phyloP scores from a whole-genome alignment of 1,139 yeast genomes.

The Lodderomyces parapsilosis region DNA sequence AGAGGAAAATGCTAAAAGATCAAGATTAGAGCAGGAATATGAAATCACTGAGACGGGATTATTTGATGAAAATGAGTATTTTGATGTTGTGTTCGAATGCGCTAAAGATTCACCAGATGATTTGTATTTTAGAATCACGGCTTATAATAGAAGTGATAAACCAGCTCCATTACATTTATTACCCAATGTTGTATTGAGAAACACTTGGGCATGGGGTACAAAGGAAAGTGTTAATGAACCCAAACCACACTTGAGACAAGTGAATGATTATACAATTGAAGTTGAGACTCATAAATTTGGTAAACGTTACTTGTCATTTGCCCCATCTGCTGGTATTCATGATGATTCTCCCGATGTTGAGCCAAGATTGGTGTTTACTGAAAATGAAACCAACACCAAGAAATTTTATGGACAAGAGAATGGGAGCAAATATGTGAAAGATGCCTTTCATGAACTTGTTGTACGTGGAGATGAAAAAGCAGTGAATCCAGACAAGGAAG shows the following conservation, averaged over 20 bases:
- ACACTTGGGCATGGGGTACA: constrained; percentile 91
- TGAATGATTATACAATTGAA: constrained; percentile 50
- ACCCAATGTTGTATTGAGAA: constrained; percentile 85
- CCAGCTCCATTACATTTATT: constrained; percentile 85
- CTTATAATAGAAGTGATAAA: constrained; percentile 79
- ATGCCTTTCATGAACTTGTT: constrained; percentile 86
- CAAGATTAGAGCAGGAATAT: constrained; percentile 64
- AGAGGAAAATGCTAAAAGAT: constrained; percentile 63
- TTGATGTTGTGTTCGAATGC: constrained; percentile 88
- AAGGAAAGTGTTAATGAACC: constrained; percentile 43
- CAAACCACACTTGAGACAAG: constrained; percentile 52
- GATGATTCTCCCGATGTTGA: constrained; percentile 65
- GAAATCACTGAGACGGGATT: constrained; percentile 76
- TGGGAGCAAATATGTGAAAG: constrained; percentile 65
- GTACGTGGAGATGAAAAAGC: constrained; percentile 59
- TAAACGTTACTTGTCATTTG: constrained; percentile 66
- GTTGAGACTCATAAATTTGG: constrained; percentile 76
- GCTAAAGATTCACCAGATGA: constrained; percentile 88
- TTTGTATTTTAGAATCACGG: constrained; percentile 79
- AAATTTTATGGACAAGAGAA: constrained; percentile 66
- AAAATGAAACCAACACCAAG: constrained; percentile 79
- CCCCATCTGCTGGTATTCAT: constrained; percentile 82
- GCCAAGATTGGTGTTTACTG: constrained; percentile 78
- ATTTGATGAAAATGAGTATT: constrained; percentile 78
- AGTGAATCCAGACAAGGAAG: constrained; percentile 43